Conservation (phyloP, 768 basidiomycete genomes). For the Boletus subcaerulescens region DNA sequence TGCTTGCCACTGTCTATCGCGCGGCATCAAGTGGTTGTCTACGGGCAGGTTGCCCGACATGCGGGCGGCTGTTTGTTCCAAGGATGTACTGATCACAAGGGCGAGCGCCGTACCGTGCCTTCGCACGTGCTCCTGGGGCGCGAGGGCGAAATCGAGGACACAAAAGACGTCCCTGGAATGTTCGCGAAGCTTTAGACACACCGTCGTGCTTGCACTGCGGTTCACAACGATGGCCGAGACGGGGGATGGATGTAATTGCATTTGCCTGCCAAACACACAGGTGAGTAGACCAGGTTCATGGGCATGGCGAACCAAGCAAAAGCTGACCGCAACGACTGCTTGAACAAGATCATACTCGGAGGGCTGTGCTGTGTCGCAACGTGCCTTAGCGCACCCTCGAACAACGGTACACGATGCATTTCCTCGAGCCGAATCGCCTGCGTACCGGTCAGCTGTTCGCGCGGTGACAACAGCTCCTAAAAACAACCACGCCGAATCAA, state of each 20-base stretch:
- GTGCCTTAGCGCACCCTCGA: constrained; percentile 37
- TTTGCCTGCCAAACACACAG: constrained; percentile 16
- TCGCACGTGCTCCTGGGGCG: constrained; percentile 38
- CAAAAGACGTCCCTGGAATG: constrained; percentile 41
- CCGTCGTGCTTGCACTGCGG: constrained; percentile 57
- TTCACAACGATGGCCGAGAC: constrained; percentile 49
- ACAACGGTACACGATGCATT: constrained; percentile 46
- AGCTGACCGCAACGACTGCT: constrained; percentile 24
- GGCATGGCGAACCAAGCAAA: neutral
- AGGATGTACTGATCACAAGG: constrained; percentile 48
- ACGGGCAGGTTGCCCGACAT: constrained; percentile 46
- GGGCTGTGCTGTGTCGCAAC: constrained; percentile 35
- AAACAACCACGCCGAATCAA: neutral
- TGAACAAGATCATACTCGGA: constrained; percentile 38
- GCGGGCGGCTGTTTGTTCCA: constrained; percentile 44
- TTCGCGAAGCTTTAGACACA: constrained; percentile 40
- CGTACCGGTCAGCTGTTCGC: constrained; percentile 44
- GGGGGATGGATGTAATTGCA: constrained; percentile 15
- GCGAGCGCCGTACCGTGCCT: constrained; percentile 37
- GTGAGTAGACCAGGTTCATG: neutral
- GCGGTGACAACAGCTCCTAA: constrained; percentile 53
- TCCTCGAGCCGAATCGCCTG: constrained; percentile 50
- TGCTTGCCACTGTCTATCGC: constrained; percentile 57
- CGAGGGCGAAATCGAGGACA: constrained; percentile 60
- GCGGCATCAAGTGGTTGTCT: constrained; percentile 42